Evolutionary conservation across 768 basidiomycete genomes (phyloP), one percentile per base, ranked within the genome.

Genomic region (Termitomyces titanicus): DNA sequence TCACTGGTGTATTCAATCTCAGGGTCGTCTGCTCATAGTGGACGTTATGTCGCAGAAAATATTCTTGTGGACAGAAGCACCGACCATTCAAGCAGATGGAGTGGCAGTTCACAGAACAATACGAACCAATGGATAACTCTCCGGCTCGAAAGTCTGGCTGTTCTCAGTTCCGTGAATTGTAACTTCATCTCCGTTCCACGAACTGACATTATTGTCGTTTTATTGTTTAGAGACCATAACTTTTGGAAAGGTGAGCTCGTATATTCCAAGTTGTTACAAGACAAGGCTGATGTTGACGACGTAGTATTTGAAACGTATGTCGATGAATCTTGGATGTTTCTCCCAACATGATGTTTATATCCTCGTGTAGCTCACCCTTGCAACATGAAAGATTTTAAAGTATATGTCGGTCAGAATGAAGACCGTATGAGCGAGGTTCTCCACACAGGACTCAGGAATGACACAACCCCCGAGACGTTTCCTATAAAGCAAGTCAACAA

Each of bases 351-450:
- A 39, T 20, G 33, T 44, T 55, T 47, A 63, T 61, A n/a, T 18
- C 40, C 12, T 56, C 25, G 15, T 55, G n/a, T 56, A 92, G 89
- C 79, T 18, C 89, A 92, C 68, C 88, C 89, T 31, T 92, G 91
- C 64, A 91, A 91, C 63, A 85, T 89, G 84, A 89, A 89, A 64
- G 88, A 91, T 53, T 88, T 92, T 74, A 86, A 85, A 66, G 64
- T 92, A 11, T 84, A 80, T 55, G 80, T 85, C 18, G 91, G 89
- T 6, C 70, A 79, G 37, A 76, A 79, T 22, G 77, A 81, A 56
- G 84, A 89, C 61, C 79, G 81, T 62, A 80, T 92, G 81, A 80
- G 74, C 2, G 83, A 91, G 64, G 80, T 88, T 33, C 71, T 92
- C 10, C 82, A 83, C 47, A 68, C 81, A 0, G 72, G 75, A 2